Conservation (phyloP, 192 early-diverging fungal species). For the Backusella circina region DNA sequence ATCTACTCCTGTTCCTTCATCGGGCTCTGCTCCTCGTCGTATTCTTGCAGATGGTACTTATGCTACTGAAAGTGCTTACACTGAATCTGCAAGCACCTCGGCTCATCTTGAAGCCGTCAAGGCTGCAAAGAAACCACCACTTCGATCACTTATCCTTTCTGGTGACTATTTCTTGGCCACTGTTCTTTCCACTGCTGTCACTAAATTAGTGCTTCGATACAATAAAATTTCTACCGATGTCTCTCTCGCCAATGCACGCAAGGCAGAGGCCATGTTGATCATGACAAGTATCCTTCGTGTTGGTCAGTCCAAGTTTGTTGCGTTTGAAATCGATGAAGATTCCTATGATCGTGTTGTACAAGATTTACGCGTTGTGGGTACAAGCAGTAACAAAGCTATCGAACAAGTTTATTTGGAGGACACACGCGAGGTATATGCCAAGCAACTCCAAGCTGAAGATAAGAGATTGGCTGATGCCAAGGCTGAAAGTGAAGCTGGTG, state of each 20-base stretch:
- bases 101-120: conserved; percentile 47
- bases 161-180: conserved; percentile 93
- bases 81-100: conserved; percentile 46
- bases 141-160: conserved; percentile 79
- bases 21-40: conserved; percentile 57
- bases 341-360: conserved; percentile 88
- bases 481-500: conserved; percentile 62
- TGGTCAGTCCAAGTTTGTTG: conserved; percentile 83
- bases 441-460: conserved; percentile 69
- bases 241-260: conserved; percentile 67
- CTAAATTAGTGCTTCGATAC: conserved; percentile 87
- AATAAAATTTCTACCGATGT: conserved; percentile 47
- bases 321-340: conserved; percentile 95
- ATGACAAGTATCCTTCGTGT: conserved; percentile 94
- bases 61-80: conserved; percentile 91
- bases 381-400: conserved; percentile 51
- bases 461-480: conserved; percentile 56
- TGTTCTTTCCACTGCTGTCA: conserved; percentile 85
- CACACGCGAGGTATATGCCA: conserved; percentile 56
- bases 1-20: conserved; percentile 5
- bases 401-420: conserved; percentile 56
- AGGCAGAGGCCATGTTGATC: conserved; percentile 98
- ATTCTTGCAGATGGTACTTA: conserved; percentile 97
- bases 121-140: conserved; percentile 64
- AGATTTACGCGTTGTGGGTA: conserved; percentile 76